Conservation (phyloP, 169 alveolate genomes). For the Toxoplasma gondii region DNA sequence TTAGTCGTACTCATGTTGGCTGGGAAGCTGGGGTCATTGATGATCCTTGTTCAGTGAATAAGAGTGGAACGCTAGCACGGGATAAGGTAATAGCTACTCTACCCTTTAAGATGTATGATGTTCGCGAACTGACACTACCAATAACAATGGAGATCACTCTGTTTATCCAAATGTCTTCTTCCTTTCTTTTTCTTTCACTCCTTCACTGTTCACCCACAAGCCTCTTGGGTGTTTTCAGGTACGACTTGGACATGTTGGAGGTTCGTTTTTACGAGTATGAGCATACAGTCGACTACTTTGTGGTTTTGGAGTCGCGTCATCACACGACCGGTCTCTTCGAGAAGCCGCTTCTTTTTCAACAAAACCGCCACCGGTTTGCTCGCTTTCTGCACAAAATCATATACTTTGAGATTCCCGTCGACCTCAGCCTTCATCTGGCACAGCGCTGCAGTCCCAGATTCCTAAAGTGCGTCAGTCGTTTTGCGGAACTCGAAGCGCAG, state of each 20-base stretch:
- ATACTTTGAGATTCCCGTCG: conserved; percentile 46
- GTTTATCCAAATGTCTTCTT: too few relatives aligned
- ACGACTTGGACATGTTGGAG: conserved; percentile 55
- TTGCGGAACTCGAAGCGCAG: too few relatives aligned
- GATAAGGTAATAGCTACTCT: too few relatives aligned
- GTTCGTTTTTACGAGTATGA: conserved; percentile 50
- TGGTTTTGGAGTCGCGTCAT: conserved; percentile 51
- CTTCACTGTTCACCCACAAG: too few relatives aligned
- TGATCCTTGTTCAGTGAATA: too few relatives aligned
- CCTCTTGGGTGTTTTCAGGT: not conserved
- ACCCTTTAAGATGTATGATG: too few relatives aligned
- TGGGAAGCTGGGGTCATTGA: too few relatives aligned
- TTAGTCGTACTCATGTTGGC: too few relatives aligned
- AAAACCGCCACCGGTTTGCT: conserved; percentile 30
- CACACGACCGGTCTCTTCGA: conserved; percentile 52
- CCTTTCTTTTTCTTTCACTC: too few relatives aligned
- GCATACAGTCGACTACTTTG: conserved; percentile 54
- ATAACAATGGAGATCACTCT: too few relatives aligned
- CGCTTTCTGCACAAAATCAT: conserved; percentile 35
- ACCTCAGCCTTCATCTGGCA: conserved; percentile 21
- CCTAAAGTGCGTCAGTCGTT: not conserved
- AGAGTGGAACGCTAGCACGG: too few relatives aligned
- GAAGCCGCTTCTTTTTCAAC: conserved; percentile 53
- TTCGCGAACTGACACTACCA: too few relatives aligned
- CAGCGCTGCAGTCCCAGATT: conserved; percentile 4